Evolutionary conservation across 2,329 filamentous ascomycete species (phyloP).

Genomic region (Orbilia ellipsospora): DNA sequence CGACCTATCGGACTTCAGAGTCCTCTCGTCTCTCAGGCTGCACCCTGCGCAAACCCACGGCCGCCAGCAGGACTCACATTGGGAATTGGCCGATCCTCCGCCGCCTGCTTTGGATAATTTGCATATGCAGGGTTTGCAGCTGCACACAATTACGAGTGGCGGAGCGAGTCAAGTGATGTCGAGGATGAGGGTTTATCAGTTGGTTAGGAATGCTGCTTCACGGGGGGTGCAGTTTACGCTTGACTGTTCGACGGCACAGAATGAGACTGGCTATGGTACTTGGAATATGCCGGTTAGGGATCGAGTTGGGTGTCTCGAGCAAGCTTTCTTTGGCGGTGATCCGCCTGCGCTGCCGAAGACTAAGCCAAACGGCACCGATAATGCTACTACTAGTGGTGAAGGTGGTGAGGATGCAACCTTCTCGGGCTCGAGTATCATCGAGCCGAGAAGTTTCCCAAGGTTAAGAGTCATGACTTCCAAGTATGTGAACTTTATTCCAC

Average conservation of each 20-base stretch:
- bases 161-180: neutral
- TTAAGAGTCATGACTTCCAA: conserved; percentile 12
- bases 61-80: conserved; percentile 3
- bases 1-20: neutral
- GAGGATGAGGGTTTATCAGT: neutral
- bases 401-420: neutral
- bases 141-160: neutral
- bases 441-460: neutral
- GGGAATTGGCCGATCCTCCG: conserved; percentile 1
- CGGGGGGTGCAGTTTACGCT: conserved; percentile 5
- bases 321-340: neutral
- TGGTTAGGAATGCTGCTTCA: conserved; percentile 1
- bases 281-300: neutral
- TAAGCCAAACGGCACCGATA: neutral
- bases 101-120: conserved; percentile 14
- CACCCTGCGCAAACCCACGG: neutral
- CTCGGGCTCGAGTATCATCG: no score
- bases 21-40: conserved; percentile 2
- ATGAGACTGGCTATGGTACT: neutral
- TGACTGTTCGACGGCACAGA: conserved; percentile 4
- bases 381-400: neutral
- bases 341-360: neutral
- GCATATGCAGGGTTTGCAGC: neutral
- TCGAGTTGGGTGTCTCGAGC: neutral
- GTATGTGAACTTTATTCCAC: conserved; percentile 6